Percentiles rank a stretch among this genome's conserved stretches.
Conservation (phyloP, 306 rosid genomes). For the Prunus mume region DNA sequence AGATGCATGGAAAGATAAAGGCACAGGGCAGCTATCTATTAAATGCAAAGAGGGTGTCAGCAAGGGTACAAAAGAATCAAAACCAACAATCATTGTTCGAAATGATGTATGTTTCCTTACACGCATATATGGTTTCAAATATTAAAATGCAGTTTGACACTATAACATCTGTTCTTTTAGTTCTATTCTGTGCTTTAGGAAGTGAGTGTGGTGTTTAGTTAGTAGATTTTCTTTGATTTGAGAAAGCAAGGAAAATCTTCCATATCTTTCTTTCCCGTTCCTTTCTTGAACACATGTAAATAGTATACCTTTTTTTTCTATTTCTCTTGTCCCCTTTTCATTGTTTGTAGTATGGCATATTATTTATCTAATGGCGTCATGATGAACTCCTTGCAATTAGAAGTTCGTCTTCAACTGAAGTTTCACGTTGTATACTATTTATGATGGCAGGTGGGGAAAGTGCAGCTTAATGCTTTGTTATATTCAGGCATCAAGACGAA, state of each 20-base stretch:
- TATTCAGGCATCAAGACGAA: slow-evolving; percentile 95
- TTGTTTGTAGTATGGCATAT: neutral
- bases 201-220: neutral
- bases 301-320: neutral
- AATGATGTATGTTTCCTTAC: slow-evolving; percentile 65
- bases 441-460: slow-evolving; percentile 74
- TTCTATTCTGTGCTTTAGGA: neutral
- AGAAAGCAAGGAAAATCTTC: neutral
- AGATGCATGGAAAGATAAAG: slow-evolving; percentile 93
- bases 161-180: neutral
- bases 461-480: slow-evolving; percentile 85
- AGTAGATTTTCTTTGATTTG: neutral
- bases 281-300: neutral
- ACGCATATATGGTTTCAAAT: slow-evolving; percentile 4
- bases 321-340: neutral
- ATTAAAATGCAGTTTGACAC: neutral
- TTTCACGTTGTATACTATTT: slow-evolving; percentile 30
- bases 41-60: slow-evolving; percentile 86
- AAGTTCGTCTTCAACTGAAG: neutral
- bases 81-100: slow-evolving; percentile 86
- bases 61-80: slow-evolving; percentile 94
- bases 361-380: neutral
- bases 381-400: neutral
- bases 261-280: neutral
- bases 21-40: slow-evolving; percentile 82